Base-by-base conservation (phyloP, 805 yeast species). In the Teunomyces pallodes region DNA sequence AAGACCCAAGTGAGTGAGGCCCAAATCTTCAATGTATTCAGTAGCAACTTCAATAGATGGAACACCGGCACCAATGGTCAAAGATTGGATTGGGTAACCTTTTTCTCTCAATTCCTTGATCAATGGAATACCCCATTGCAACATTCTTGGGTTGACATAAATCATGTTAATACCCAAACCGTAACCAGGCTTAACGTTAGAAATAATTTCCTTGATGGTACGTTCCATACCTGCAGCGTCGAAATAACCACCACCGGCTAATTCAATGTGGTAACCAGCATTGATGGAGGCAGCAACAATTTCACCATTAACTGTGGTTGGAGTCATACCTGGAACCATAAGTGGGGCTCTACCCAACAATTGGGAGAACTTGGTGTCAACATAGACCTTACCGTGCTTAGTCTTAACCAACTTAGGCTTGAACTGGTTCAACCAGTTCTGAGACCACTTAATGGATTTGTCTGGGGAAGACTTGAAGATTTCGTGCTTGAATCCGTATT, bases 301-400 rank as follows among this genome's bases (percentile, higher is more conserved):
- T 53, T 88, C 91, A 42, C 98, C 94, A 57, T 88, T 86, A 48
- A 91, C 97, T 29, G 99, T 94, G 39, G 96, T 83, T 66, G 99
- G 99, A 36, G 99, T 94, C 99, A 94, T 94, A 76, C 99, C 99
- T 33, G 99, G 96, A 58, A 94, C 94, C 86, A 95, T 86, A 58
- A 94, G 75, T 51, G 99, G 99, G 53, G 99, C 91, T 71, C 90
- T 87, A 53, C 97, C 96, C 54, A 94, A 74, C 59, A 94, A 79
- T 67, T 91, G 80, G 45, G 96, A 88, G 73, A 92, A 90, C 73
- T 90, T 91, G 59, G 99, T 94, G 69, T 91, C 95, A 50, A 94
- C 97, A 62, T 74, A 90, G 43, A 86, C 75, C 67, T 88, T 84
- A 58, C 90, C 91, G 46, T 77, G 74, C 49, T 69, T 63, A 54